These are phyloP conservation scores for Petunia axillaris DNA, from an alignment of 257 asterid genomes.

Conservation along the genomic window DNA sequence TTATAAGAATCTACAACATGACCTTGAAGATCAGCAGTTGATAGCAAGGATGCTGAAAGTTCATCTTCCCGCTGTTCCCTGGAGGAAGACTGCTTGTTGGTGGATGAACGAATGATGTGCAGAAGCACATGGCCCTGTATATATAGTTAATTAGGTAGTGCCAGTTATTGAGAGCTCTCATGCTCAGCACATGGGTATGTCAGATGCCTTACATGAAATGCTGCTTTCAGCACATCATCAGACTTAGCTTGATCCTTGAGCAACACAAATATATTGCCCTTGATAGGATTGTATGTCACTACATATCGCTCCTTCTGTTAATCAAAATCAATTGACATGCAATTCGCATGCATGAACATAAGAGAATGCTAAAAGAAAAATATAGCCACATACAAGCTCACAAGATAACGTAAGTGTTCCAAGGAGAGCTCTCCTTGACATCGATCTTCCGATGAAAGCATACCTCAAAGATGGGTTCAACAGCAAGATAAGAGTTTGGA, in stretches of 20 bases:
- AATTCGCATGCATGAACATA: constrained; percentile 11
- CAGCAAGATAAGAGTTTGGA: constrained; percentile 73
- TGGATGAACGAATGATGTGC: constrained; percentile 69
- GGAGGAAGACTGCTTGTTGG: constrained; percentile 46
- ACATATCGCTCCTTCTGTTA: constrained; percentile 83
- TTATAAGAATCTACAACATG: constrained; percentile 85
- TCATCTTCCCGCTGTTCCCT: constrained; percentile 46
- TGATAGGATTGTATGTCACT: constrained; percentile 81
- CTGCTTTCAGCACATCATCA: constrained; percentile 94
- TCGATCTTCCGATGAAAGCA: constrained; percentile 25
- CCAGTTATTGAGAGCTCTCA: neutral
- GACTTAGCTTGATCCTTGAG: constrained; percentile 97
- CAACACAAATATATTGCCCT: constrained; percentile 80
- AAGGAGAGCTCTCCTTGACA: constrained; percentile 15
- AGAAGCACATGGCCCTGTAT: constrained; percentile 94
- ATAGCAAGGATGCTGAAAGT: constrained; percentile 41
- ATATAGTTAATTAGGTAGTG: constrained; percentile 36
- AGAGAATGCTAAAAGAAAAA: neutral
- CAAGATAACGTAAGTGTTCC: constrained; percentile 6
- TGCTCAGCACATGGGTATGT: constrained; percentile 28
- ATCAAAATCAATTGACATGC: constrained; percentile 24
- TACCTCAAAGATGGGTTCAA: constrained; percentile 96
- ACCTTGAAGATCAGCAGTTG: constrained; percentile 69
- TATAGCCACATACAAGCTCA: constrained; percentile 6
- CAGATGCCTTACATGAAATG: constrained; percentile 79